phyloP scores from a whole-genome alignment of 176 grass and related monocot genomes.

The Thinopyrum elongatum region DNA sequence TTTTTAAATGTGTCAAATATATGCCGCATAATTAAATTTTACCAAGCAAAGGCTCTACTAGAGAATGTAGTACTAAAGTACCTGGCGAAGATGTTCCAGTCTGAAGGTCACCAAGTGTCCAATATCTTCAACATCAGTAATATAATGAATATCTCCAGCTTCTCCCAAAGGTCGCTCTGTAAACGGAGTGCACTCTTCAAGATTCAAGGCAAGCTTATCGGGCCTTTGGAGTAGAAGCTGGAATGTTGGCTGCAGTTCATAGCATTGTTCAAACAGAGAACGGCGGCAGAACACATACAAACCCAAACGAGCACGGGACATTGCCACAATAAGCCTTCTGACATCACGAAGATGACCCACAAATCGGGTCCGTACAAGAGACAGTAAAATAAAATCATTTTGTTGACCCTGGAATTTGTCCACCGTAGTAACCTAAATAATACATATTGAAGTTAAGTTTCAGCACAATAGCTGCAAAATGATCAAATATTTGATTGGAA shows the following conservation, averaged over 20 bases:
- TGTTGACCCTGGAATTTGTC: slow-evolving; percentile 99
- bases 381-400: slow-evolving; percentile 98
- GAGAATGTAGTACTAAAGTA: slow-evolving; percentile 14
- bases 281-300: slow-evolving; percentile 84
- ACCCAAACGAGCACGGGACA: slow-evolving; percentile 90
- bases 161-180: slow-evolving; percentile 69
- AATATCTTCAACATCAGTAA: slow-evolving; percentile 73
- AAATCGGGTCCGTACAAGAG: slow-evolving; percentile 90
- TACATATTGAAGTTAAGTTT: slow-evolving; percentile 24
- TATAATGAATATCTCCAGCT: slow-evolving; percentile 58
- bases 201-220: slow-evolving; percentile 76
- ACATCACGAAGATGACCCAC: slow-evolving; percentile 97
- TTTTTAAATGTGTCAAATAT: background rate
- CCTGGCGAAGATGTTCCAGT: slow-evolving; percentile 81
- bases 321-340: slow-evolving; percentile 90
- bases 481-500: slow-evolving; percentile 8
- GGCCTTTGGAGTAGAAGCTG: slow-evolving; percentile 77
- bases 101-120: slow-evolving; percentile 80
- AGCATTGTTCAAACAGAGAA: slow-evolving; percentile 91
- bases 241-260: slow-evolving; percentile 96
- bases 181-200: slow-evolving; percentile 79
- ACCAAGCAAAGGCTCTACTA: background rate
- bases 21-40: background rate
- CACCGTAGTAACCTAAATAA: slow-evolving; percentile 73
- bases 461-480: slow-evolving; percentile 12